Conservation (phyloP, 164 flowering plant genomes). For the grape (Vitis vinifera) region ASM3070453v1 NC_081816.1:19199001-19199500, state of each 20-base stretch:
- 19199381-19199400: background rate
- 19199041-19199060: background rate
- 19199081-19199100: no score
- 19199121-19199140: background rate
- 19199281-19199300: background rate
- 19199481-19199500: no score
- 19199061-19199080: no score
- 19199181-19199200: background rate
- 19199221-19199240: slow-evolving; percentile 2
- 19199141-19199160: background rate
- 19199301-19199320: slow-evolving; percentile 1
- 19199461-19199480: no score
- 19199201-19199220: background rate
- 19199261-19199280: no score
- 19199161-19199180: slow-evolving; percentile 11
- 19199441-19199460: no score
- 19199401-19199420: no score
- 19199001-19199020: slow-evolving; percentile 24
- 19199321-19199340: slow-evolving; percentile 30
- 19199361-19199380: no score
- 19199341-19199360: slow-evolving; percentile 12
- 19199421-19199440: no score
- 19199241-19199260: background rate
- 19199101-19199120: no score
- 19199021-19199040: slow-evolving; percentile 5